A percentile compares a stretch with the other conserved stretches of the same genome.
Evolutionary conservation across 495 filamentous ascomycete species (phyloP).

Genomic region (Aspergillus haitiensis): DNA sequence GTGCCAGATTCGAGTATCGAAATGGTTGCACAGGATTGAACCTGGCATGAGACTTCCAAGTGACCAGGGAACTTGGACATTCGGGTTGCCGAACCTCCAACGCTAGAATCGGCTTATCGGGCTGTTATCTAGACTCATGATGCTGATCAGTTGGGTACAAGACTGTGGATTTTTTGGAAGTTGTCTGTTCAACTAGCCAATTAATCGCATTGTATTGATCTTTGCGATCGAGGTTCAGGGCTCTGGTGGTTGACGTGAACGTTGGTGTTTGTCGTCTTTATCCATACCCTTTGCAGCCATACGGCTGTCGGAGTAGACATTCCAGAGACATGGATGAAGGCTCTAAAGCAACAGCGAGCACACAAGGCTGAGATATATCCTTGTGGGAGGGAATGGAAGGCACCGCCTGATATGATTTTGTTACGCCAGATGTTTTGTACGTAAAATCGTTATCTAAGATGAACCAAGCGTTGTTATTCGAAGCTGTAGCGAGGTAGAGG

Average conservation of each 20-base stretch:
- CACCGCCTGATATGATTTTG: conserved; percentile 34
- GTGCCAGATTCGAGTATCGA: conserved; percentile 28
- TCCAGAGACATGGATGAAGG: conserved; percentile 18
- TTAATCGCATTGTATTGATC: conserved; percentile 20
- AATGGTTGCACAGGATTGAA: conserved; percentile 37
- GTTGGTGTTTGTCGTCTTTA: conserved; percentile 26
- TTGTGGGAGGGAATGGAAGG: conserved; percentile 19
- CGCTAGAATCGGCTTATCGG: conserved; percentile 28
- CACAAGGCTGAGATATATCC: conserved; percentile 29
- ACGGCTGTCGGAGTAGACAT: conserved; percentile 17
- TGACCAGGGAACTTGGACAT: conserved; percentile 34
- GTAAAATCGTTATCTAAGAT: conserved; percentile 33
- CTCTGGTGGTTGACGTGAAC: conserved; percentile 26
- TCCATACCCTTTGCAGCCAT: conserved; percentile 18
- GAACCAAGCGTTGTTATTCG: conserved; percentile 23
- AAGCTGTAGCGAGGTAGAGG: not conserved
- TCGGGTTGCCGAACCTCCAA: conserved; percentile 29
- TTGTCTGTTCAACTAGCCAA: conserved; percentile 7
- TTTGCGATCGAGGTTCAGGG: conserved; percentile 20
- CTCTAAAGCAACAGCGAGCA: conserved; percentile 16
- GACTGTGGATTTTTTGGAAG: conserved; percentile 12
- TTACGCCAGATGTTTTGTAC: conserved; percentile 36
- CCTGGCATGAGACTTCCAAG: conserved; percentile 21
- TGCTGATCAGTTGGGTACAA: conserved; percentile 26
- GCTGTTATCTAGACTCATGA: conserved; percentile 28